These are phyloP conservation scores for Xylaria intraflava DNA, from an alignment of 495 filamentous ascomycete species.

Conservation along the genomic window DNA sequence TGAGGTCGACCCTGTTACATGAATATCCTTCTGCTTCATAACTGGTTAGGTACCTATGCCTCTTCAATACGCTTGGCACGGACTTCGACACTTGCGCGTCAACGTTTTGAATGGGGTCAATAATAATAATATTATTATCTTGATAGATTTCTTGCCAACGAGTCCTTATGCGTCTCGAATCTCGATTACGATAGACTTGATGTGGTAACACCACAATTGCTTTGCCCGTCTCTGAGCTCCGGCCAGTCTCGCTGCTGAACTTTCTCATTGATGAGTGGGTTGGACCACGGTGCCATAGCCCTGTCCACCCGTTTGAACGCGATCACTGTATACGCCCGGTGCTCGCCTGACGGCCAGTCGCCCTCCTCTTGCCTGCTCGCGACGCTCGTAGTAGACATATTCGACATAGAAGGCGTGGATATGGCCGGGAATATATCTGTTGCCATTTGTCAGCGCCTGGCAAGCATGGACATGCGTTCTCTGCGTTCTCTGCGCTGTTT, in stretches of 20 bases:
- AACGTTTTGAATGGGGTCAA: no score
- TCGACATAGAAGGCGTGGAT: constrained; percentile 90
- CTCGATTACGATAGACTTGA: no score
- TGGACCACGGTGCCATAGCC: constrained; percentile 49
- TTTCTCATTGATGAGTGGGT: constrained; percentile 12
- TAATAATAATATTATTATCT: no score
- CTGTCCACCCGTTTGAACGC: constrained; percentile 64
- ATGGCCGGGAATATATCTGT: constrained; percentile 69
- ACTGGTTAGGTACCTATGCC: no score
- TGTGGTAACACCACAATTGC: background rate
- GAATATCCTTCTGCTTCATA: no score
- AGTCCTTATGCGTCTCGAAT: no score
- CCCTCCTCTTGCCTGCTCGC: constrained; percentile 50
- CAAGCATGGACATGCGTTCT: background rate
- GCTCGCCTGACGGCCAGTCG: constrained; percentile 43
- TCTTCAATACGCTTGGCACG: no score
- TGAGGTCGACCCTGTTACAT: no score
- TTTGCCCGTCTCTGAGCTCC: background rate
- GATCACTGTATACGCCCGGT: constrained; percentile 74
- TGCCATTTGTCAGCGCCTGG: background rate
- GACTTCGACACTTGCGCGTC: no score
- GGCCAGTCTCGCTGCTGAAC: background rate
- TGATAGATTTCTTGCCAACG: no score
- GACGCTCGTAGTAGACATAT: constrained; percentile 76
- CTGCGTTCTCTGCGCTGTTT: background rate